Evolutionary conservation across 805 yeast genomes (phyloP).

Genomic region (Tetrapisispora fleetii): DNA sequence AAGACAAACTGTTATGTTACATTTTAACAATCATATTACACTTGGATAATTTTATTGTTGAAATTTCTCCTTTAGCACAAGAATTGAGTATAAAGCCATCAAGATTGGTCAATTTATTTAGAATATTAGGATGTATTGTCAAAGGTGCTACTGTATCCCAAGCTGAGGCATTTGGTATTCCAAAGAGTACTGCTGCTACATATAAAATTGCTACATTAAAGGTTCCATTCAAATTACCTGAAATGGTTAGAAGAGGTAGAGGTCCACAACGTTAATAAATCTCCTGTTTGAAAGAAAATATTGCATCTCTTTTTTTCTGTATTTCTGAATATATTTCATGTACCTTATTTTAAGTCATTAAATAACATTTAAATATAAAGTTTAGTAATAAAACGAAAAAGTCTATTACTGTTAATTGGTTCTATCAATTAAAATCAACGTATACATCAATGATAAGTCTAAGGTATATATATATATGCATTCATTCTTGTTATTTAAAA

Average conservation of each 20-base stretch:
- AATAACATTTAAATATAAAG: slow-evolving; percentile 25
- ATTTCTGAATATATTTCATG: background rate
- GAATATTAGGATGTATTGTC: slow-evolving; percentile 72
- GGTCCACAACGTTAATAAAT: slow-evolving; percentile 17
- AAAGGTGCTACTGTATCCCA: slow-evolving; percentile 64
- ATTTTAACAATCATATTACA: slow-evolving; percentile 64
- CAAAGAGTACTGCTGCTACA: slow-evolving; percentile 47
- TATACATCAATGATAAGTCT: background rate
- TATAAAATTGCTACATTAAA: slow-evolving; percentile 74
- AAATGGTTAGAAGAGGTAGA: slow-evolving; percentile 58
- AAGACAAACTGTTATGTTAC: slow-evolving; percentile 77
- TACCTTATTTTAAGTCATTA: slow-evolving; percentile 14
- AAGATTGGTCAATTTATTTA: slow-evolving; percentile 55
- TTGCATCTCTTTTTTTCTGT: background rate
- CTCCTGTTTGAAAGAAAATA: background rate
- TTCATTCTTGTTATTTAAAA: background rate
- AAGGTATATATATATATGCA: background rate
- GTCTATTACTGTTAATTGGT: slow-evolving; percentile 18
- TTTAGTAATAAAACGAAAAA: slow-evolving; percentile 29
- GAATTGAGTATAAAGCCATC: slow-evolving; percentile 77
- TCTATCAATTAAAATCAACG: background rate
- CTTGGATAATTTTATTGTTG: slow-evolving; percentile 65
- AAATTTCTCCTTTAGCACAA: slow-evolving; percentile 70
- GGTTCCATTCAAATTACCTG: slow-evolving; percentile 87
- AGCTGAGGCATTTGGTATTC: slow-evolving; percentile 63